Base-by-base conservation (phyloP, 1,284 basidiomycete genomes). In the Sanghuangporus baumii region DNA sequence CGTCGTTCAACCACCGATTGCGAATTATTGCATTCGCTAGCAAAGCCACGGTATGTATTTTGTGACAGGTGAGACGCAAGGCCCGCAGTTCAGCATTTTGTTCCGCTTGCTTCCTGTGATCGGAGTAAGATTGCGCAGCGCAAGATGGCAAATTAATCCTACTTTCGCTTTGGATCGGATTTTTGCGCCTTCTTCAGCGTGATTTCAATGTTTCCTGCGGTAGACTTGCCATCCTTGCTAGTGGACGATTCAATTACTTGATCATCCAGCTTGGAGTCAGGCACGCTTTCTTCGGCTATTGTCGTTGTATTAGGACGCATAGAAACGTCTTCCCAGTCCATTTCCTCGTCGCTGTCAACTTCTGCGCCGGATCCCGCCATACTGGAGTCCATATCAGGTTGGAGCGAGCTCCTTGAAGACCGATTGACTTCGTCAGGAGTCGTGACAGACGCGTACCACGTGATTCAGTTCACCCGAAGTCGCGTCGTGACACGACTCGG, bases 1-100 rank as follows among this genome's bases (percentile, higher is more conserved):
- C 75, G 70, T 98, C 91, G 65, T 94, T 95, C 18, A 94, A 73
- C 91, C 92, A 96, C 60, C 78, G 79, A 73, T 99, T 98, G 52
- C 96, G 84, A 14, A 87, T 76, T 38, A 81, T 76, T 3, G 90
- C 88, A 70, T 90, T 93, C 3, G 85, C 84, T 1, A 98, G 81
- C 7, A 98, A 80, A 14, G 84, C 76, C 4, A 97, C 76, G 2
- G 91, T 91, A 70, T 98, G 95, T 12, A 93, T 77, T 74, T 96
- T 95, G 77, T 97, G 94, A 60, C 85, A 86, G 63, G 89, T 83
- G 48, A 95, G 84, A 23, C 94, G 82, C 11, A 87, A 16, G 23
- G 56, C 73, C 20, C 88, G 76, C 11, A 93, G 83, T 70, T 94
- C 90, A 8, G 82, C 81, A 62, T 81, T 64, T 40, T 67, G 83